Percentiles rank a stretch among this genome's conserved stretches.
Evolutionary conservation across 176 grass and related monocot genomes (phyloP).

Genomic region (Avena insularis): DNA sequence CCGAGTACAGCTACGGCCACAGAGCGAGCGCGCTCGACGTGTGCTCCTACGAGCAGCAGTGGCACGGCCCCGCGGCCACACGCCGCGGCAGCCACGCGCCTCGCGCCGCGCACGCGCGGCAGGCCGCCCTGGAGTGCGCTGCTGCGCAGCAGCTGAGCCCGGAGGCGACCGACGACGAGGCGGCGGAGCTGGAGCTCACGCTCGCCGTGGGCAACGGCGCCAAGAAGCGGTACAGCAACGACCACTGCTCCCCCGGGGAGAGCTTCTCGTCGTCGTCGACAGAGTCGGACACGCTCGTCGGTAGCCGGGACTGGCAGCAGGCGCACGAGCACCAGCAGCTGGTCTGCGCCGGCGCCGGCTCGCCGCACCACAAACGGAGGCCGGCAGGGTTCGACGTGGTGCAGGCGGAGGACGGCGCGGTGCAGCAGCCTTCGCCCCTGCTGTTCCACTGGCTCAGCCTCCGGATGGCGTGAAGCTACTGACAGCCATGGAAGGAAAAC

Average conservation of each 20-base stretch:
- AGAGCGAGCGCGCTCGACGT: slow-evolving; percentile 14
- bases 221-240: slow-evolving; percentile 64
- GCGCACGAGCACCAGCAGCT: neutral
- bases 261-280: slow-evolving; percentile 79
- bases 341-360: slow-evolving; percentile 15
- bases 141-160: slow-evolving; percentile 38
- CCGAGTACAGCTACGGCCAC: neutral
- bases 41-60: slow-evolving; percentile 46
- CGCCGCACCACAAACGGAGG: slow-evolving; percentile 38
- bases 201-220: slow-evolving; percentile 54
- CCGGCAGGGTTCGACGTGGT: slow-evolving; percentile 38
- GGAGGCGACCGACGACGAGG: slow-evolving; percentile 51
- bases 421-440: slow-evolving; percentile 52
- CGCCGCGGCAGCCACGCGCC: slow-evolving; percentile 39
- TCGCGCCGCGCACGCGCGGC: slow-evolving; percentile 34
- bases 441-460: slow-evolving; percentile 75
- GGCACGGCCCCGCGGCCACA: neutral
- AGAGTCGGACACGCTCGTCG: slow-evolving; percentile 53
- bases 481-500: neutral
- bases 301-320: slow-evolving; percentile 51
- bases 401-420: slow-evolving; percentile 43
- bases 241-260: slow-evolving; percentile 45
- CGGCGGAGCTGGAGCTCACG: slow-evolving; percentile 66
- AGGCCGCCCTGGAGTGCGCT: slow-evolving; percentile 48
- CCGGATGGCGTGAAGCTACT: slow-evolving; percentile 59